A percentile compares a stretch with the other conserved stretches of the same genome.
Conservation (phyloP, 225 moss, liverwort and hornwort genomes). For the Thuidium tamariscinum region DNA sequence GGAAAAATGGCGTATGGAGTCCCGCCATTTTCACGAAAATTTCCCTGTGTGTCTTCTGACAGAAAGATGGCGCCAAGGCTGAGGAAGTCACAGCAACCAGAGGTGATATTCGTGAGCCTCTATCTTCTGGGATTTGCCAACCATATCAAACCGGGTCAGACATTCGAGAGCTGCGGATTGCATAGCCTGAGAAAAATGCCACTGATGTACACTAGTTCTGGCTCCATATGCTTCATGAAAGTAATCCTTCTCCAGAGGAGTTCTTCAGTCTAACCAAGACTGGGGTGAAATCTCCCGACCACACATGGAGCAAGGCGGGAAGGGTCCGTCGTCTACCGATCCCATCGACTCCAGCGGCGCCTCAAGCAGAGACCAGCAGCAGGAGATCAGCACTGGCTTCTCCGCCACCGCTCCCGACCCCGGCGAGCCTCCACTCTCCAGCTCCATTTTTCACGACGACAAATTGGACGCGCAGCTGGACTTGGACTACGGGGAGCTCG, state of each 20-base stretch:
- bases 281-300: neutral
- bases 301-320: conserved; percentile 29
- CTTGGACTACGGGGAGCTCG: neutral
- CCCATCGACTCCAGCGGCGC: conserved; percentile 4
- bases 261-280: neutral
- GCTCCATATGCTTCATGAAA: neutral
- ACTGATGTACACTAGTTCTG: neutral
- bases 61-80: conserved; percentile 15
- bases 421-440: neutral
- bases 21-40: neutral
- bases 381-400: conserved; percentile 18
- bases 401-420: neutral
- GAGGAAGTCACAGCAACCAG: neutral
- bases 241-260: neutral
- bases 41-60: neutral
- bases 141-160: neutral
- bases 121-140: neutral
- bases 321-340: neutral
- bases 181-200: neutral
- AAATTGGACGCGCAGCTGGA: neutral
- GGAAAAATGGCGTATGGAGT: neutral
- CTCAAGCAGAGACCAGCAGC: conserved; percentile 9
- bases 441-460: neutral
- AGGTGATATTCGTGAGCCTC: neutral
- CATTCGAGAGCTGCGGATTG: conserved; percentile 9